Base-by-base conservation (phyloP, 768 basidiomycete genomes). In the Boletellus sp. region DNA sequence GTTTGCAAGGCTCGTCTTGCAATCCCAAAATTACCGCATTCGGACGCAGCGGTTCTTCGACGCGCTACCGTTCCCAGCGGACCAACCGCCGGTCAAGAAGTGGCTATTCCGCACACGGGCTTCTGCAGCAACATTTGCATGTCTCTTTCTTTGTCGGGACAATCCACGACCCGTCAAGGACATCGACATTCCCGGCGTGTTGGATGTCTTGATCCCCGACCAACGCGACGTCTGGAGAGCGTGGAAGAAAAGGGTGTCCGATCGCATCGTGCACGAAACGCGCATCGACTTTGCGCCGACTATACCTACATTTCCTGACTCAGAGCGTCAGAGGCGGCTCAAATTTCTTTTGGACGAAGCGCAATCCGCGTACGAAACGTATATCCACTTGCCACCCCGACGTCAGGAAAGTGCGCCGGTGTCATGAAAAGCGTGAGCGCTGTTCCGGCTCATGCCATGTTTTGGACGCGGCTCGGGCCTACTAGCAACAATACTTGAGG, bases 171-270 rank as follows among this genome's bases (percentile, higher is more conserved):
- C 59, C 4, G 56, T 61, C 26, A 50, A 26, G 36, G 40, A 9
- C 15, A 48, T 61, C 23, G 1, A 52, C 13, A 20, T 58, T 23
- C 4, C 37, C 12, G 49, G 59, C 2, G 46, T 58, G 22, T 31
- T 61, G 38, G 51, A 61, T 24, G 47, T 35, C 6, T 13, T 51
- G 35, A 53, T 58, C 9, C 60, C 51, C 6, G 38, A 61, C 16
- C 50, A 49, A 35, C 50, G 53, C 19, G 53, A 58, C n/a, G 7
- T 58, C 31, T 52, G 59, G 50, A 50, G 36, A 8, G 50, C 26
- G 6, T 62, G 53, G 51, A 61, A 62, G 42, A 24, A 49, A 11
- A 48, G 53, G 20, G 56, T 60, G 1, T 52, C 59, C 2, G 59
- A 61, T 47, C 55, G 52, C 22, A 50, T 61, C 24, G 28, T 13